These are phyloP conservation scores for Cubamyces lactineus DNA, from an alignment of 768 basidiomycete species.

Conservation along the genomic window DNA sequence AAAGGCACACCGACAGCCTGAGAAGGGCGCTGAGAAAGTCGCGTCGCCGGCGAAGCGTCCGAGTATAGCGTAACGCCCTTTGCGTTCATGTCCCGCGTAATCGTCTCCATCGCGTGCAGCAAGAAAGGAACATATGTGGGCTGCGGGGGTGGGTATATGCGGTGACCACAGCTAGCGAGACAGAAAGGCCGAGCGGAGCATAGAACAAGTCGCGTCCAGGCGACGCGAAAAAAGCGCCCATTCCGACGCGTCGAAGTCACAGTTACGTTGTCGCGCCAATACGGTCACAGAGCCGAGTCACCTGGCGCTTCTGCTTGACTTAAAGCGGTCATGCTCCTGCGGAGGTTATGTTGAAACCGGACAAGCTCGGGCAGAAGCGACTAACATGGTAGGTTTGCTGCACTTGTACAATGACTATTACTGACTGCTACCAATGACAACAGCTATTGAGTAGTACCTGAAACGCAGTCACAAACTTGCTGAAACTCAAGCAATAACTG, in stretches of 20 bases:
- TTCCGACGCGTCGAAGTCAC: constrained; percentile 12
- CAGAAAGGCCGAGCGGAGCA: not conserved
- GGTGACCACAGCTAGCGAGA: not conserved
- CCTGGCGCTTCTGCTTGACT: not conserved
- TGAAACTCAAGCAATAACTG: no score
- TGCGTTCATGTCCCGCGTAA: constrained; percentile 4
- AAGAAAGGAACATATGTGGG: not conserved
- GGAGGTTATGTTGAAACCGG: no score
- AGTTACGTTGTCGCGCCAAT: constrained; percentile 10
- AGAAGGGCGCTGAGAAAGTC: constrained; percentile 8
- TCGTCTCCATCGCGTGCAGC: constrained; percentile 13
- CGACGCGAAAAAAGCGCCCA: constrained; percentile 13
- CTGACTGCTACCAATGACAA: no score
- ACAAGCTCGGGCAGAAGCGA: no score
- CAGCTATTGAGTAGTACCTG: no score
- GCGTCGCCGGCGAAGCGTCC: constrained; percentile 23
- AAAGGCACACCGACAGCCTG: constrained; percentile 1
- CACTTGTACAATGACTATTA: no score
- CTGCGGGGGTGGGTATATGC: not conserved
- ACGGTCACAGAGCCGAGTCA: not conserved
- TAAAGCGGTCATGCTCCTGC: no score
- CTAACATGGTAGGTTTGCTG: no score
- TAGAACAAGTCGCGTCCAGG: not conserved
- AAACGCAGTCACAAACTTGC: no score
- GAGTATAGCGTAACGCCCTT: constrained; percentile 23